Evolutionary conservation across 345 rosid species (phyloP), one percentile per base, ranked within the genome.

Genomic region (Rhizophora mangle): DNA sequence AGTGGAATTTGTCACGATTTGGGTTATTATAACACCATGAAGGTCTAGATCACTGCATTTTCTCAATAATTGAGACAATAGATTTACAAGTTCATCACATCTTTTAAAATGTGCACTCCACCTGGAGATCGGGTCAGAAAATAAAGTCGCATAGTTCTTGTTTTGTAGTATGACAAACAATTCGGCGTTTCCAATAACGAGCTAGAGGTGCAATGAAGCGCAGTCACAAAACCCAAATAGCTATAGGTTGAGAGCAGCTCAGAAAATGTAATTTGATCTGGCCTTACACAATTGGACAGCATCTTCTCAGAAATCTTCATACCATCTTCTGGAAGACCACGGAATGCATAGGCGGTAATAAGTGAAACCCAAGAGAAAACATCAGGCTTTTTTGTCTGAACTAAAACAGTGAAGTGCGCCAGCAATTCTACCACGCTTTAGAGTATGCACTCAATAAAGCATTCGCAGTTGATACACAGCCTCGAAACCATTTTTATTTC

Each of bases 361-460:
- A 85, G 76, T 10, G 90, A 83, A 59, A 89, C 88, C 91, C 89
- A 93, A 1, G 90, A 75, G 37, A 88, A 78, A 74, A 88, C 78
- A 78, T 88, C 80, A 4, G 92, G 90, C 56, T 72, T 76, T 39
- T 36, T 20, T 20, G 64, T 84, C 77, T 0, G 74, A 81, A 32
- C 66, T 60, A 75, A 87, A 89, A 74, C 89, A 86, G 32, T 72
- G 65, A 49, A 80, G 70, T 68, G 92, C 90, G 71, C 71, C 43
- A 19, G 75, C 71, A 65, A 83, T 76, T 70, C 68, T 73, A 56
- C 93, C 96, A 64, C 76, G 78, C 78, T 83, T 87, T 87, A 37
- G 89, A 82, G 77, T 90, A 87, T 1, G 88, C 82, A 58, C 72
- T 75, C 43, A 87, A 76, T 72, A 86, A 71, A 80, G 96, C 72